A percentile compares a stretch with the other conserved stretches of the same genome.
Conservation (phyloP, 768 basidiomycete genomes). For the Tricholoma hemisulphureum region DNA sequence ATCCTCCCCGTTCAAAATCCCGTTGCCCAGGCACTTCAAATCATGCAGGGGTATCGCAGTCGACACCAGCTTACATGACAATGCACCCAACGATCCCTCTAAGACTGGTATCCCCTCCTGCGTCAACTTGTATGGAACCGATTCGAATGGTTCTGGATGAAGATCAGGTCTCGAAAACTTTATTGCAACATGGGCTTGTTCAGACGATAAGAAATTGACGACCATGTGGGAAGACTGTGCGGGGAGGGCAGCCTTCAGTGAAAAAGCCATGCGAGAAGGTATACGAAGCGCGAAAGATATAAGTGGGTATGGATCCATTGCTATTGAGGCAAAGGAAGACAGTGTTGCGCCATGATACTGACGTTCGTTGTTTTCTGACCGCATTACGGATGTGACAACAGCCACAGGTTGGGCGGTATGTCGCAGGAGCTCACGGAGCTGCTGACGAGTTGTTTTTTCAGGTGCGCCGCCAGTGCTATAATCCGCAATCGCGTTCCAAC, state of each 20-base stretch:
- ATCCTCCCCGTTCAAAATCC: constrained; percentile 12
- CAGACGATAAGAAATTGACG: constrained; percentile 75
- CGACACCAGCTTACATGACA: constrained; percentile 69
- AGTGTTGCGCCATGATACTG: constrained; percentile 86
- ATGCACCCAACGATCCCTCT: constrained; percentile 59
- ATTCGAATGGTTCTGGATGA: constrained; percentile 56
- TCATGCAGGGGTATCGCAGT: constrained; percentile 62
- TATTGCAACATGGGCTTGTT: constrained; percentile 60
- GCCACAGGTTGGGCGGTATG: constrained; percentile 84
- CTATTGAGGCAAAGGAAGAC: constrained; percentile 89
- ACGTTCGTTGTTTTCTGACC: constrained; percentile 19
- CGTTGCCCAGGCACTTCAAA: constrained; percentile 35
- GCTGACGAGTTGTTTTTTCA: constrained; percentile 12
- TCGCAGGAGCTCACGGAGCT: constrained; percentile 62
- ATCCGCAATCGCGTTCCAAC: constrained; percentile 2
- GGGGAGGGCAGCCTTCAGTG: constrained; percentile 37
- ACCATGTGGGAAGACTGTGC: constrained; percentile 54
- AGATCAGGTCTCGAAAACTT: constrained; percentile 74
- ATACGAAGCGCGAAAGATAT: constrained; percentile 87
- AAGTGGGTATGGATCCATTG: constrained; percentile 85
- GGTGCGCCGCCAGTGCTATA: constrained; percentile 9
- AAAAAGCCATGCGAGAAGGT: constrained; percentile 82
- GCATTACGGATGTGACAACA: constrained; percentile 73
- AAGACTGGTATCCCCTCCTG: constrained; percentile 60
- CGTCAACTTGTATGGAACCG: constrained; percentile 39